Conservation (phyloP, 805 yeast genomes). For the Dipodascopsis uninucleata region DNA sequence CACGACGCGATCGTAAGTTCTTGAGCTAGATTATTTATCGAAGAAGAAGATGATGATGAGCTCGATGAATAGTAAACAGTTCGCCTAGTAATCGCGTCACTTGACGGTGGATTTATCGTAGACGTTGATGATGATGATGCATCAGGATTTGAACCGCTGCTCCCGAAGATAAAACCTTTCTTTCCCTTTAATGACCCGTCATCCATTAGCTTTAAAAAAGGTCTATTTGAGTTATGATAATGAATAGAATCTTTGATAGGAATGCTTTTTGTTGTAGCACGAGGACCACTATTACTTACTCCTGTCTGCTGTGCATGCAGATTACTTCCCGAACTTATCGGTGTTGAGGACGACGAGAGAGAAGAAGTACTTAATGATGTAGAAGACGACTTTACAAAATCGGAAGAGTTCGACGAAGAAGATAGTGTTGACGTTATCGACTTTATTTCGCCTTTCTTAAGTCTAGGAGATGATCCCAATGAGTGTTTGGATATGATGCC, state of each 20-base stretch:
- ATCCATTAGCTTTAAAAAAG: no score
- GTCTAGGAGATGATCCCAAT: neutral
- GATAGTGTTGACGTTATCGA: conserved; percentile 13
- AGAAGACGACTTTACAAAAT: conserved; percentile 2
- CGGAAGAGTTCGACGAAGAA: conserved; percentile 12
- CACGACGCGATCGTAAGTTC: conserved; percentile 19
- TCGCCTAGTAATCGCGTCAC: conserved; percentile 3
- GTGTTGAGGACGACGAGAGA: conserved; percentile 5
- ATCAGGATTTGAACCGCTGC: no score
- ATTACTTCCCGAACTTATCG: conserved; percentile 5
- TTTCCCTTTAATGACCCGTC: no score
- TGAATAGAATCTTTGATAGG: no score
- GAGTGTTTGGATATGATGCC: neutral
- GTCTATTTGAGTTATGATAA: no score
- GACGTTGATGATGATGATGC: conserved; percentile 8
- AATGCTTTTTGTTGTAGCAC: no score
- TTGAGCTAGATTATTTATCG: conserved; percentile 1
- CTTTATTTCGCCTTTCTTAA: neutral
- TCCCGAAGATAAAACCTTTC: no score
- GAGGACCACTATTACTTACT: no score
- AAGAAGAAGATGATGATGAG: conserved; percentile 7
- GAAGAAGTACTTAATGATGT: conserved; percentile 3
- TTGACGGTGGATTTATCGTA: neutral
- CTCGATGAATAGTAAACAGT: conserved; percentile 6
- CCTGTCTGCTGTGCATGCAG: no score